phyloP scores from a whole-genome alignment of 257 asterid genomes.

The Eucommia ulmoides region DNA sequence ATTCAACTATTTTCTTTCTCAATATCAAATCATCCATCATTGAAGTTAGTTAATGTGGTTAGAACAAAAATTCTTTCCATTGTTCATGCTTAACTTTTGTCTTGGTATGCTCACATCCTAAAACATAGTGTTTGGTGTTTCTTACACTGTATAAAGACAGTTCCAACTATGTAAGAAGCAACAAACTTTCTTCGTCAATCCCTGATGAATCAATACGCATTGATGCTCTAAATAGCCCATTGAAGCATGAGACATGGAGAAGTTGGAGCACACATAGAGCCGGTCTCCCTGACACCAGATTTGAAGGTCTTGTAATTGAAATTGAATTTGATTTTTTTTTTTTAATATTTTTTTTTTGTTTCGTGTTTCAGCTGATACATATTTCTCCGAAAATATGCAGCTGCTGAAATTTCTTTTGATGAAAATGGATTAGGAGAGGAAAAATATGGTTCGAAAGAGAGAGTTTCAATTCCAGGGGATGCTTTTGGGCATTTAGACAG shows the following conservation, averaged over 20 bases:
- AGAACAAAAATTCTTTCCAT: not conserved
- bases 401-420: slow-evolving; percentile 58
- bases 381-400: slow-evolving; percentile 30
- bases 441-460: slow-evolving; percentile 20
- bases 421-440: slow-evolving; percentile 17
- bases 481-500: slow-evolving; percentile 18
- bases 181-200: slow-evolving; percentile 15
- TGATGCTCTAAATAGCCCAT: not conserved
- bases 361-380: slow-evolving; percentile 3
- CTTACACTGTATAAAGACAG: slow-evolving; percentile 38
- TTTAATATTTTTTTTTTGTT: too few species aligned
- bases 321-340: too few species aligned
- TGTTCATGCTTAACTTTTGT: not conserved
- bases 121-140: slow-evolving; percentile 18
- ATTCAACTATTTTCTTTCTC: not conserved
- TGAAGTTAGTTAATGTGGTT: not conserved
- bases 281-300: slow-evolving; percentile 29
- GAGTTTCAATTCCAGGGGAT: slow-evolving; percentile 18
- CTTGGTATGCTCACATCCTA: slow-evolving; percentile 2
- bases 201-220: too few species aligned
- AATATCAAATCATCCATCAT: not conserved
- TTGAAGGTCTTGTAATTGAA: slow-evolving; percentile 45
- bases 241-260: slow-evolving; percentile 61
- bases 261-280: slow-evolving; percentile 54
- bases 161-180: slow-evolving; percentile 27